A percentile compares a stretch with the other conserved stretches of the same genome.
phyloP scores from a whole-genome alignment of 495 filamentous ascomycete species.

The Neurospora sp. region DNA sequence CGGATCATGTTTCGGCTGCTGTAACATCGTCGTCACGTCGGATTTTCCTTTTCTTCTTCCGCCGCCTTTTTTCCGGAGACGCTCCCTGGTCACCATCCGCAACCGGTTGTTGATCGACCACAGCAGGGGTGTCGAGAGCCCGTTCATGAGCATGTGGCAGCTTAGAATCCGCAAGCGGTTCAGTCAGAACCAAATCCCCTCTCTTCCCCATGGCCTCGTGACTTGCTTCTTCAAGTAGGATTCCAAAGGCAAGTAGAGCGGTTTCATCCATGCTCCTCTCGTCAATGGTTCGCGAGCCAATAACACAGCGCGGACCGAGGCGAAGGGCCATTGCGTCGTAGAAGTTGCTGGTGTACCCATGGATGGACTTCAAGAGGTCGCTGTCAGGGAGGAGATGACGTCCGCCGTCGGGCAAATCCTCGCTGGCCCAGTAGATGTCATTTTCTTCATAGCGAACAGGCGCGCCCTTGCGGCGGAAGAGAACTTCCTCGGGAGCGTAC shows the following conservation, averaged over 20 bases:
- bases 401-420: constrained; percentile 32
- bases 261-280: constrained; percentile 75
- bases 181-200: constrained; percentile 67
- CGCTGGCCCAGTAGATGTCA: constrained; percentile 56
- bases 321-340: constrained; percentile 40
- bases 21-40: background rate
- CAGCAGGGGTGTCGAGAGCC: background rate
- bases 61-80: background rate
- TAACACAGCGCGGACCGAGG: constrained; percentile 10
- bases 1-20: background rate
- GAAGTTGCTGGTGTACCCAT: constrained; percentile 63
- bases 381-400: constrained; percentile 50
- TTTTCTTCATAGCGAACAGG: constrained; percentile 56
- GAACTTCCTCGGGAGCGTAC: constrained; percentile 61
- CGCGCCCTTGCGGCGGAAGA: constrained; percentile 54
- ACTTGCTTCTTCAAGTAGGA: constrained; percentile 69
- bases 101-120: background rate
- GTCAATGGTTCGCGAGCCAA: constrained; percentile 22
- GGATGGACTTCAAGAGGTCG: constrained; percentile 66
- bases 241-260: constrained; percentile 68
- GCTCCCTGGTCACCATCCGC: background rate
- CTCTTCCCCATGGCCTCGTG: constrained; percentile 52
- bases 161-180: constrained; percentile 35
- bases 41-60: background rate
- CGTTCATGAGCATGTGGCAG: background rate